Percentiles rank a stretch among this genome's conserved stretches.
Evolutionary conservation across 2,329 filamentous ascomycete species (phyloP).

Genomic region (Pseudogymnoascus sp.): DNA sequence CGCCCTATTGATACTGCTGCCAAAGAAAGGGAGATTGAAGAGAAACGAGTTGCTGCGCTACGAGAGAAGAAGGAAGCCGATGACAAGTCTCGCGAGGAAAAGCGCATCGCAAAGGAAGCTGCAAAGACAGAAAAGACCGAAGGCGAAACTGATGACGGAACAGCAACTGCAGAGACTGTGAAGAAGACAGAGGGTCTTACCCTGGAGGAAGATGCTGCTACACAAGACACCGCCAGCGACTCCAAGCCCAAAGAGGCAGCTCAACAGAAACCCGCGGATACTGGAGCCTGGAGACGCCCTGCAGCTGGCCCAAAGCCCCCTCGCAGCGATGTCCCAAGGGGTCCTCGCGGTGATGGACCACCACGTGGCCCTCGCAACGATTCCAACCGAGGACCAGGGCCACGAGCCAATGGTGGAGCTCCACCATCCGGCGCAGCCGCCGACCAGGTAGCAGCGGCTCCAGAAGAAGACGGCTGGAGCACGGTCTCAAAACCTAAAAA

Average conservation of each 20-base stretch:
- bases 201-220: constrained; percentile 27
- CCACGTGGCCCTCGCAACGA: constrained; percentile 36
- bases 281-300: constrained; percentile 51
- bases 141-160: constrained; percentile 22
- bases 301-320: constrained; percentile 33
- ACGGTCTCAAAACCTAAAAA: constrained; percentile 40
- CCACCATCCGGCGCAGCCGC: constrained; percentile 33
- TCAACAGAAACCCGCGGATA: constrained; percentile 47
- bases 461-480: constrained; percentile 57
- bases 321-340: constrained; percentile 30
- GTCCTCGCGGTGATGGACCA: constrained; percentile 28
- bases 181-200: constrained; percentile 27
- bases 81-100: constrained; percentile 48
- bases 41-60: constrained; percentile 66
- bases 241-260: constrained; percentile 38
- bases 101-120: constrained; percentile 55
- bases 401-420: constrained; percentile 34
- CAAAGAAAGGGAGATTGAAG: constrained; percentile 81
- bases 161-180: constrained; percentile 17
- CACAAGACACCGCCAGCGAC: constrained; percentile 33
- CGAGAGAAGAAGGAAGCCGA: constrained; percentile 73
- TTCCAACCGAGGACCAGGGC: constrained; percentile 29
- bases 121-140: constrained; percentile 28
- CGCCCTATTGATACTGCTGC: constrained; percentile 89
- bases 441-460: constrained; percentile 30